Percentiles rank a stretch among this genome's conserved stretches.
Conservation (phyloP, 2,329 filamentous ascomycete genomes). For the Trichophyton equinum region DNA sequence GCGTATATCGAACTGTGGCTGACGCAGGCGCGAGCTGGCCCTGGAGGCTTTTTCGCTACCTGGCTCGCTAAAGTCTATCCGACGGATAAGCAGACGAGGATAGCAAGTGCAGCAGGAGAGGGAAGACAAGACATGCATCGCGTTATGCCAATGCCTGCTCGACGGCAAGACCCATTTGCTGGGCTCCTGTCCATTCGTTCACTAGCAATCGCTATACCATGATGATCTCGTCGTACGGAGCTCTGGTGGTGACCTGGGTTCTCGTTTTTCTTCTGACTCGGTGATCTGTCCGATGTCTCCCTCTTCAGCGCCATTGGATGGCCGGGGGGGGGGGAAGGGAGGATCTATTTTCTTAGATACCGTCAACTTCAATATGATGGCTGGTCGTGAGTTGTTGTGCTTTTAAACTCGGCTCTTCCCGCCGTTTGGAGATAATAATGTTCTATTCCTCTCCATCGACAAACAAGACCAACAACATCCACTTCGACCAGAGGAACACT, state of each 20-base stretch:
- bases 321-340: background rate
- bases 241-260: background rate
- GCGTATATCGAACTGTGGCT: slow-evolving; percentile 2
- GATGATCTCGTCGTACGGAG: slow-evolving; percentile 7
- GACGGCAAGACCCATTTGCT: background rate
- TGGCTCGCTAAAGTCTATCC: background rate
- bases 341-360: background rate
- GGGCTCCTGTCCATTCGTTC: background rate
- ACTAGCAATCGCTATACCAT: background rate
- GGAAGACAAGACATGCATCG: background rate
- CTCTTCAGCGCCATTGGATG: slow-evolving; percentile 4
- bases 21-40: slow-evolving; percentile 4
- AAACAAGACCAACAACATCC: background rate
- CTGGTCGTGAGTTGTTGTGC: background rate
- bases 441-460: background rate
- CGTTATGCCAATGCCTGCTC: background rate
- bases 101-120: background rate
- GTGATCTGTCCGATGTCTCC: slow-evolving; percentile 2
- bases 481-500: background rate
- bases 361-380: background rate
- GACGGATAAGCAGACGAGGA: background rate
- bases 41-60: background rate
- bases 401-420: slow-evolving; percentile 7
- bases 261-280: background rate
- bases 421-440: background rate